Conservation (phyloP, 768 basidiomycete genomes). For the Kockovaella imperatae region DNA sequence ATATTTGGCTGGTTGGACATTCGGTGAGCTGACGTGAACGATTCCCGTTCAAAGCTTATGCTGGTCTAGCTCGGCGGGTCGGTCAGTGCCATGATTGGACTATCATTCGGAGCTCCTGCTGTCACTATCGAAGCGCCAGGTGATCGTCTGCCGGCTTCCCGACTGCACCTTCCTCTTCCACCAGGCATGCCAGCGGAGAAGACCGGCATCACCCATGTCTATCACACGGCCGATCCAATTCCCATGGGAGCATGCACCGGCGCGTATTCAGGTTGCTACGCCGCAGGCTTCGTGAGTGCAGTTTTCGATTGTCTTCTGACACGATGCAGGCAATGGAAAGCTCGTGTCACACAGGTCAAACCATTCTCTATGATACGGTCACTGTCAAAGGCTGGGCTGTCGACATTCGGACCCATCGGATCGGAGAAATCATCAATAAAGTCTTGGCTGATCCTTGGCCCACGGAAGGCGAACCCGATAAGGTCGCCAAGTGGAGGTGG, state of each 20-base stretch:
- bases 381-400: constrained; percentile 71
- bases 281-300: constrained; percentile 63
- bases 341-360: constrained; percentile 75
- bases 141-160: constrained; percentile 65
- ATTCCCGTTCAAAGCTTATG: background rate
- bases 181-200: constrained; percentile 48
- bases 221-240: constrained; percentile 90
- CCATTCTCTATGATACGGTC: constrained; percentile 78
- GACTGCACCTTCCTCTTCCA: constrained; percentile 80
- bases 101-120: constrained; percentile 85
- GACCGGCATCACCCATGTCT: constrained; percentile 65
- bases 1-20: constrained; percentile 77
- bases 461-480: constrained; percentile 48
- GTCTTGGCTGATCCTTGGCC: constrained; percentile 67
- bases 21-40: constrained; percentile 20
- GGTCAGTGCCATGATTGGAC: constrained; percentile 71
- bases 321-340: constrained; percentile 40
- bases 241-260: constrained; percentile 53
- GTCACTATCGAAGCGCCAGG: constrained; percentile 88
- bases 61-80: constrained; percentile 71
- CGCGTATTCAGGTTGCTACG: constrained; percentile 59
- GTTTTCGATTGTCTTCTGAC: background rate
- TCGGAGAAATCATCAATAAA: constrained; percentile 63
- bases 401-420: constrained; percentile 62
- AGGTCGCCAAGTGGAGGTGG: constrained; percentile 5